Evolutionary conservation across 1,284 basidiomycete species (phyloP).

Genomic region (Prillingera fragicola): DNA sequence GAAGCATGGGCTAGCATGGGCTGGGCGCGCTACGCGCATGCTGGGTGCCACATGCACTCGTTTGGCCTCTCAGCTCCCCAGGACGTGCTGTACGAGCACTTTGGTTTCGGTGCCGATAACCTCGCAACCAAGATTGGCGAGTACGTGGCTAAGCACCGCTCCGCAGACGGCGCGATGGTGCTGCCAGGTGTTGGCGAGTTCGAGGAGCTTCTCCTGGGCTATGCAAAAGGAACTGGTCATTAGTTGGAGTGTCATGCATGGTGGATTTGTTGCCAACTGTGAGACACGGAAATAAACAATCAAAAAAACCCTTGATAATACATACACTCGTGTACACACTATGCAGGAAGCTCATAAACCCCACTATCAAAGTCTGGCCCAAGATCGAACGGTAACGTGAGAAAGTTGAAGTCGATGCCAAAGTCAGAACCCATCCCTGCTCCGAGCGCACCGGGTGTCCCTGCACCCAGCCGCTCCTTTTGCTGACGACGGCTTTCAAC

Average conservation of each 20-base stretch:
- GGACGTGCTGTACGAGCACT: conserved; percentile 21
- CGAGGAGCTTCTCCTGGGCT: conserved; percentile 21
- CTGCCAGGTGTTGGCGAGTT: conserved; percentile 24
- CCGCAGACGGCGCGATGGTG: neutral
- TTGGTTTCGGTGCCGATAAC: conserved; percentile 21
- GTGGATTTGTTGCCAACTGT: too few species aligned
- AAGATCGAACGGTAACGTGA: conserved; percentile 2
- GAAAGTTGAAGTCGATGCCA: conserved; percentile 4
- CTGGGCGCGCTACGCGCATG: conserved; percentile 27
- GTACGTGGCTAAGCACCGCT: conserved; percentile 6
- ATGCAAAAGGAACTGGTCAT: too few species aligned
- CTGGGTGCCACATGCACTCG: conserved; percentile 17
- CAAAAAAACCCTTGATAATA: too few species aligned
- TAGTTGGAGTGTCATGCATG: too few species aligned
- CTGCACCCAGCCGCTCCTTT: too few species aligned
- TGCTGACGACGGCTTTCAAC: neutral
- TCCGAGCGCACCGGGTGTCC: too few species aligned
- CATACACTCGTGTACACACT: too few species aligned
- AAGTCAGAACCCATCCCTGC: neutral
- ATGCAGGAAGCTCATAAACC: too few species aligned
- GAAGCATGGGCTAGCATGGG: conserved; percentile 22
- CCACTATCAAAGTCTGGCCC: too few species aligned
- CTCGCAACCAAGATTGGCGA: conserved; percentile 15
- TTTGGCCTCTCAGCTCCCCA: conserved; percentile 24
- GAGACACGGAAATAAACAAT: too few species aligned